phyloP scores from a whole-genome alignment of 169 alveolate genomes.

The Plasmodium gonderi region DNA sequence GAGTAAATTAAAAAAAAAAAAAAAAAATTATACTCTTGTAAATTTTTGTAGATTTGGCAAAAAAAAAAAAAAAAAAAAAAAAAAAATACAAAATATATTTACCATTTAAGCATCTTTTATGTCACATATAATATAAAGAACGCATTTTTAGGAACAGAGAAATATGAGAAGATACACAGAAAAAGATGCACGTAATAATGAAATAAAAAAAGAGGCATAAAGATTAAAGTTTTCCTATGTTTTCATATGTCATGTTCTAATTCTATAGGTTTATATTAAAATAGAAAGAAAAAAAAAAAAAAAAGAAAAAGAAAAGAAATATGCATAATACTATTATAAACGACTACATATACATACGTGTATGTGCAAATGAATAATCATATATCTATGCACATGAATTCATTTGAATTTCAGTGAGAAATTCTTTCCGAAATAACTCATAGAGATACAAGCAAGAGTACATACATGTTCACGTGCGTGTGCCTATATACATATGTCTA shows the following conservation, averaged over 20 bases:
- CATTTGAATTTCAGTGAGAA: background rate
- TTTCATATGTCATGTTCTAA: background rate
- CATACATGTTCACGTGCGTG: background rate
- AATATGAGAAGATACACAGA: too few species aligned
- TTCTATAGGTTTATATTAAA: background rate
- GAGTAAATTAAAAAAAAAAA: constrained; percentile 6
- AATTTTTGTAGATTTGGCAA: background rate
- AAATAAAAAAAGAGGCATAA: background rate
- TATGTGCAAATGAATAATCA: background rate
- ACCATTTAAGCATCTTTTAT: background rate
- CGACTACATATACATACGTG: background rate
- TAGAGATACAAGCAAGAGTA: too few species aligned
- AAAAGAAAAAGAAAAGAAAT: too few species aligned
- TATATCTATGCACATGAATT: background rate
- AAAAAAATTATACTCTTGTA: background rate
- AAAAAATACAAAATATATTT: background rate
- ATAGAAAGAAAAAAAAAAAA: too few species aligned
- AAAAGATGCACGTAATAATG: background rate
- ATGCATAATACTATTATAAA: background rate
- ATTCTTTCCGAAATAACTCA: too few species aligned
- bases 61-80: constrained; percentile 8
- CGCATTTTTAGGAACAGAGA: background rate
- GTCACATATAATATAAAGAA: background rate
- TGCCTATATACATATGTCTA: background rate
- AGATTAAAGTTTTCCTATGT: background rate